phyloP scores from a whole-genome alignment of 345 rosid species.

The Eucalyptus pumila region DNA sequence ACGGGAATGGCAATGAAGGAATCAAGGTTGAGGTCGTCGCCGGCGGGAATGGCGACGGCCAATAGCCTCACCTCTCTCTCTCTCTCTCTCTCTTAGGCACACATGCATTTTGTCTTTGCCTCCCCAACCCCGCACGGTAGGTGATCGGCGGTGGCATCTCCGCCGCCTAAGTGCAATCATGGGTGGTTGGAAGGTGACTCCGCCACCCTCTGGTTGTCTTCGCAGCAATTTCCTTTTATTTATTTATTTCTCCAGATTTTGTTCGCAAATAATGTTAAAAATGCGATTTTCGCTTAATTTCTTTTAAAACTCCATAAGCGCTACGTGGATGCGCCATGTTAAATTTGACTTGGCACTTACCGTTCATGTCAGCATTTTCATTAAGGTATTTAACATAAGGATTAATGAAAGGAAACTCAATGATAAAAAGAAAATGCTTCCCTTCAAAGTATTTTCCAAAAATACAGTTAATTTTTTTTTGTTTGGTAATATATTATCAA shows the following conservation, averaged over 20 bases:
- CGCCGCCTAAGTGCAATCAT: neutral
- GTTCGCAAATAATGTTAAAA: neutral
- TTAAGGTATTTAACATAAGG: neutral
- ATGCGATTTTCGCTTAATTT: neutral
- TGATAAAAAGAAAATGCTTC: no score
- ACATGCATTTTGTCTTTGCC: neutral
- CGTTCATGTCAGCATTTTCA: neutral
- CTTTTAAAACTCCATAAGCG: neutral
- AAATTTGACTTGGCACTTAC: neutral
- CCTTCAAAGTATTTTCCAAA: no score
- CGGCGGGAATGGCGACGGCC: neutral
- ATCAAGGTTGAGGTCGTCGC: neutral
- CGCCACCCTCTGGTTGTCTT: neutral
- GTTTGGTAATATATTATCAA: accelerated
- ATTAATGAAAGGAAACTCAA: neutral
- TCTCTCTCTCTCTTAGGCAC: neutral
- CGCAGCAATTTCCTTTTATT: neutral
- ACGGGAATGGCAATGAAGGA: neutral
- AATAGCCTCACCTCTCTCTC: neutral
- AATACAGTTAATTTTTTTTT: no score
- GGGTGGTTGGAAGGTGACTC: neutral
- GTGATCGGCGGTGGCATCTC: neutral
- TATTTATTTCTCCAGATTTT: accelerated
- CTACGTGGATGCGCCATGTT: accelerated
- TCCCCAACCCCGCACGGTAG: neutral